Conservation (phyloP, 2,329 filamentous ascomycete genomes). For the Metarhizium robertsii region DNA sequence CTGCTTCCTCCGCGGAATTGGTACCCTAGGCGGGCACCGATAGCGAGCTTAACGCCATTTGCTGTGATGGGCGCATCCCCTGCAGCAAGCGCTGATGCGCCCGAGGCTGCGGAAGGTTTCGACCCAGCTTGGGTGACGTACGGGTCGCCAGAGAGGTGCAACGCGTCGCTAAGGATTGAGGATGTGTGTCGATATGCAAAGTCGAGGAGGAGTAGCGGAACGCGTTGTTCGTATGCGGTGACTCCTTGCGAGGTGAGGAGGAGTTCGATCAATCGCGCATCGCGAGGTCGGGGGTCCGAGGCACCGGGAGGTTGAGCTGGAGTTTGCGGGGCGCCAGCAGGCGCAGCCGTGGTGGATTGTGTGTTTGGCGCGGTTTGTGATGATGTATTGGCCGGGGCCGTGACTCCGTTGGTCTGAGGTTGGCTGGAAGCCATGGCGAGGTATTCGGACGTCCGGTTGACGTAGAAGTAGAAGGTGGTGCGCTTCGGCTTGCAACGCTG, state of each 20-base stretch:
- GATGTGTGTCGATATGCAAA: constrained; percentile 79
- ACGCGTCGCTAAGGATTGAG: constrained; percentile 59
- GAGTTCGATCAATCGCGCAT: constrained; percentile 70
- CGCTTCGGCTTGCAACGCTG: background rate
- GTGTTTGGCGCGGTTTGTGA: constrained; percentile 25
- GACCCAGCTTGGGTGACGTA: constrained; percentile 50
- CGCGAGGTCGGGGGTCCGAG: constrained; percentile 55
- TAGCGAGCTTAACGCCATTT: constrained; percentile 63
- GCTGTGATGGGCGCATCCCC: constrained; percentile 51
- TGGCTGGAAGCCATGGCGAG: constrained; percentile 24
- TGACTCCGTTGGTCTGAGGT: constrained; percentile 46
- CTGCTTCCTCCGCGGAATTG: constrained; percentile 53
- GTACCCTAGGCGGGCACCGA: constrained; percentile 57
- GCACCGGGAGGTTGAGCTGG: constrained; percentile 23
- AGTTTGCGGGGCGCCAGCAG: constrained; percentile 12
- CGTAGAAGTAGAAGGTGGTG: background rate
- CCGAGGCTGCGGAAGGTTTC: constrained; percentile 38
- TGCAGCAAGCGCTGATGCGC: constrained; percentile 37
- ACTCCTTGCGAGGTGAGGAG: constrained; percentile 73
- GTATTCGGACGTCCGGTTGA: background rate
- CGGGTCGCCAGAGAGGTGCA: constrained; percentile 60
- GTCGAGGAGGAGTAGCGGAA: constrained; percentile 74
- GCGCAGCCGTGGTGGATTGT: constrained; percentile 22
- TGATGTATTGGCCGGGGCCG: constrained; percentile 28
- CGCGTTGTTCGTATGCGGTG: constrained; percentile 70